Percentiles rank a stretch among this genome's conserved stretches.
These are phyloP conservation scores for Cordyceps cateniannulata DNA, from an alignment of 2,329 filamentous ascomycete species.

Conservation along the genomic window DNA sequence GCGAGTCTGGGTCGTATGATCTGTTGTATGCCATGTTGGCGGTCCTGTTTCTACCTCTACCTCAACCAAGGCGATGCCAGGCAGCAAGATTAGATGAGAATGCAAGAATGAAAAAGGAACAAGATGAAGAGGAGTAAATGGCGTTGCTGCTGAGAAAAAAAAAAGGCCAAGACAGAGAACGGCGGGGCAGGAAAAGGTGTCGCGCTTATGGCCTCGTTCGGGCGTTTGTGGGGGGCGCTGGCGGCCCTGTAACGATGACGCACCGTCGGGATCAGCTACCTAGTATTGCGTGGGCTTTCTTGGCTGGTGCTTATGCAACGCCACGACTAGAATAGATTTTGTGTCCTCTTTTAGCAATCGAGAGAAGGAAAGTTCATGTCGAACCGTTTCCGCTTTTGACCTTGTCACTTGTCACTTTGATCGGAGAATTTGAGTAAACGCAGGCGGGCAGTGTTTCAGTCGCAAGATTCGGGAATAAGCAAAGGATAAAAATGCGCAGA, in stretches of 20 bases:
- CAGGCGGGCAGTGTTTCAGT: no score
- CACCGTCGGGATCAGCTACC: not conserved
- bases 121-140: not conserved
- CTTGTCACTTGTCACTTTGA: no score
- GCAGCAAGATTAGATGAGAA: not conserved
- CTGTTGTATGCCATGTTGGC: constrained; percentile 84
- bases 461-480: no score
- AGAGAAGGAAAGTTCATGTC: no score
- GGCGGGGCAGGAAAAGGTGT: not conserved
- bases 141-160: not conserved
- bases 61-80: not conserved
- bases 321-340: no score
- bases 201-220: not conserved
- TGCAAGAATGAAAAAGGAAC: not conserved
- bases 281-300: not conserved
- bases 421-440: no score
- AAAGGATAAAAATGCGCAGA: no score
- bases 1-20: constrained; percentile 86
- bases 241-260: not conserved
- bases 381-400: no score
- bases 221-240: not conserved
- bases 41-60: not conserved
- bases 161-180: not conserved
- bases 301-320: not conserved
- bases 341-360: no score